Base-by-base conservation (phyloP, 805 yeast species). In the Candida suzukii region DNA sequence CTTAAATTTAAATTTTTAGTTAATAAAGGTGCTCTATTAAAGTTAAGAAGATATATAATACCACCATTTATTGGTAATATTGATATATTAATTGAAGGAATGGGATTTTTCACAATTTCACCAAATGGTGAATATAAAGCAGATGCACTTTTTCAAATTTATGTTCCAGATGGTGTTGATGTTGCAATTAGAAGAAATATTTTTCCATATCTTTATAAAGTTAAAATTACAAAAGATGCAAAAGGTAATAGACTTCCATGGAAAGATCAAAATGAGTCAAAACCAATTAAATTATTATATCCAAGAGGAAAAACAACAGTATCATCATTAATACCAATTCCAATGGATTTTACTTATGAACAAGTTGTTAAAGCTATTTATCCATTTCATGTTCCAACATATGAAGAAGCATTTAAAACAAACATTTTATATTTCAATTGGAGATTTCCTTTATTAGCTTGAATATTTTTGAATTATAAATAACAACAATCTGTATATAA, bases 1-100 rank as follows among this genome's bases (percentile, higher is more conserved):
- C 33, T 63, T 29, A 48, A 41, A 8, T 24, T 44, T 2, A 39
- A 53, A 10, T 60, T 45, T 41, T 24, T 42, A 2, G 52, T 60
- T 4, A 45, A 43, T 4, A 37, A 41, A 2, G 46, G 45, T 41
- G 66, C 67, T 25, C 53, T 51, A 30, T 49, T 55, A 1, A 53
- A 63, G 2, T 52, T 69, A 47, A 60, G 54, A 1, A 61, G 76
- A 43, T 80, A 70, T 46, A 65, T 74, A 2, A 66, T 84, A 3
- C 91, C 93, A 0, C 85, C 87, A n/a, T 83, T 83, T 49, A 65
- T 60, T 44, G 91, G 91, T 0, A 55, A 73, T 4, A 61, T 84
- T 10, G 95, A 84, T 50, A 51, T 84, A 22, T 82, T 84, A 2
- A 49, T 84, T 10, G 76, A 74, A 40, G 78, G 78, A 45, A 54